Evolutionary conservation across 768 basidiomycete species (phyloP), one percentile per base, ranked within the genome.

Genomic region (Rhodotorula toruloides): DNA sequence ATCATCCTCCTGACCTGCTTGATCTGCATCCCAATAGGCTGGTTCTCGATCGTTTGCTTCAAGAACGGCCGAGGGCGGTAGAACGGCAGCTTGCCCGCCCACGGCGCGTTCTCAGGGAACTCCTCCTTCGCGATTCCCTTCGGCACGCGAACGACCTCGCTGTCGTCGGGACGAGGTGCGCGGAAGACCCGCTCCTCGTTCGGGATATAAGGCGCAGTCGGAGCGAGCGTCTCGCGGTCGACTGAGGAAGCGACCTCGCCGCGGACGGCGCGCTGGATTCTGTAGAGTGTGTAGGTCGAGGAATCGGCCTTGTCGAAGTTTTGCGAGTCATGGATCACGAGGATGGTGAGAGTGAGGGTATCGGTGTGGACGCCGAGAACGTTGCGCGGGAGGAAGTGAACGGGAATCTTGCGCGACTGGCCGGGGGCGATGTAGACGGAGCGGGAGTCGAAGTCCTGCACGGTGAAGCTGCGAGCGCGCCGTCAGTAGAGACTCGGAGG

Each of bases 361-460:
- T 55, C 53, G n/a, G 27, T 17, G 61, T 47, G 48, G 10, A 22
- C 17, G 9, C 61, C 54, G 54, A 49, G 39, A 1, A 13, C 37
- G 27, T 55, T 55, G 34, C 61, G 61, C 46, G 54, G 61, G 42
- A 36, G 44, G 37, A 62, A 62, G 46, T 55, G 36, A 17, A 62
- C 44, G 22, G n/a, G n/a, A n/a, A n/a, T n/a, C n/a, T n/a, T n/a
- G n/a, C n/a, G n/a, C n/a, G n/a, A n/a, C n/a, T n/a, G n/a, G n/a
- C n/a, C n/a, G n/a, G n/a, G n/a, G n/a, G n/a, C n/a, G n/a, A n/a
- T n/a, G n/a, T n/a, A n/a, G n/a, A n/a, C n/a, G n/a, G n/a, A n/a
- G n/a, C n/a, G n/a, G n/a, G n/a, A n/a, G n/a, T n/a, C n/a, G n/a
- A n/a, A n/a, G n/a, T n/a, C n/a, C n/a, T n/a, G n/a, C n/a, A n/a